Conservation (phyloP, 768 basidiomycete genomes). For the Galerina marginata region DNA sequence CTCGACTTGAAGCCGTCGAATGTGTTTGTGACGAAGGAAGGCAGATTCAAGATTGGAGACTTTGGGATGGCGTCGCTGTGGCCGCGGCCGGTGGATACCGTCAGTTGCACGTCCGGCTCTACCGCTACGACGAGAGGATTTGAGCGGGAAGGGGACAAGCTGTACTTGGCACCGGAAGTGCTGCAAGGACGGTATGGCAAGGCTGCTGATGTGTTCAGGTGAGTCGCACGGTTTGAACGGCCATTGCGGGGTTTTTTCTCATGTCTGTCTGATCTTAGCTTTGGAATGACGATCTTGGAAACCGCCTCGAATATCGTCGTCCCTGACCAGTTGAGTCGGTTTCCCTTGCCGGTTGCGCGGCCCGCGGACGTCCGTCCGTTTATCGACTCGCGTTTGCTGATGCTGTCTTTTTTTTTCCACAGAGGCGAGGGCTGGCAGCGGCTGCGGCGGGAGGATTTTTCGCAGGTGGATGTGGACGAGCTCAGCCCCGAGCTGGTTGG, state of each 20-base stretch:
- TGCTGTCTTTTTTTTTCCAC: constrained; percentile 28
- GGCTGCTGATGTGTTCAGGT: constrained; percentile 98
- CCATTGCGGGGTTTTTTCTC: constrained; percentile 37
- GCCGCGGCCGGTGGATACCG: constrained; percentile 47
- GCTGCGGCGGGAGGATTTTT: constrained; percentile 89
- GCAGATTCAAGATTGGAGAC: constrained; percentile 95
- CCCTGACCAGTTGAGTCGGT: constrained; percentile 85
- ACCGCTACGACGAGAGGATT: constrained; percentile 50
- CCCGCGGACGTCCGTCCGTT: constrained; percentile 11
- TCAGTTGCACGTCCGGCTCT: not conserved
- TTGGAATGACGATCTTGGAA: constrained; percentile 96
- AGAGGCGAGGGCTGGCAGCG: constrained; percentile 96
- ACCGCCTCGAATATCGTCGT: constrained; percentile 95
- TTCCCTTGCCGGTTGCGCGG: constrained; percentile 17
- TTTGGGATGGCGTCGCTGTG: constrained; percentile 98
- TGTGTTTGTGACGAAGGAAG: constrained; percentile 86
- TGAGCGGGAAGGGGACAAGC: constrained; percentile 96
- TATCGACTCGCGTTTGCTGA: constrained; percentile 28
- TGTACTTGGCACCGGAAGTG: constrained; percentile 97
- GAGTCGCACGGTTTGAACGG: constrained; percentile 47
- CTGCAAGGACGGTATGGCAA: constrained; percentile 90
- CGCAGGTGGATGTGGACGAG: constrained; percentile 74
- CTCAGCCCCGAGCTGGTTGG: constrained; percentile 68
- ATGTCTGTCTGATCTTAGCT: constrained; percentile 57
- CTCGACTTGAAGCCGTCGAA: constrained; percentile 98